Base-by-base conservation (phyloP, 2,329 filamentous ascomycete genomes). In the Beauveria scarabaeidicola region DNA sequence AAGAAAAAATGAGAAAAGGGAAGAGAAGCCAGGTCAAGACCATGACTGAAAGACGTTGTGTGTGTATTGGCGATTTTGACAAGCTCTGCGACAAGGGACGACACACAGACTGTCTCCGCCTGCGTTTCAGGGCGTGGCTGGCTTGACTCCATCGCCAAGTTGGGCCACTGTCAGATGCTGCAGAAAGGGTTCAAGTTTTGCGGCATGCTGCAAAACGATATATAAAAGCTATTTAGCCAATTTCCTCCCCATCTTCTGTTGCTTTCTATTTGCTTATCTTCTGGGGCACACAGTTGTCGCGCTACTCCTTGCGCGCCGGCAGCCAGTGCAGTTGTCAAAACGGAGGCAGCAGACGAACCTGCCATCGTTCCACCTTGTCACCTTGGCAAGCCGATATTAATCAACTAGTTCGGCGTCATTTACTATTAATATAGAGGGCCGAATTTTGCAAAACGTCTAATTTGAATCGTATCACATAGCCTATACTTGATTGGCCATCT, bases 21-120 rank as follows among this genome's bases (percentile, higher is more conserved):
- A 43, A 36, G 9, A 13, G 17, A 72, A 62, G 56, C 66, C 64
- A 62, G 21, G 11, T 3, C 25, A n/a, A 19, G n/a, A 59, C 21
- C 21, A 25, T 52, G 44, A 36, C 13, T n/a, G 15, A 23, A 38
- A 17, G 8, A n/a, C 15, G 17, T n/a, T n/a, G n/a, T 19, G 15
- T 29, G 11, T 21, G 23, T 41, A 27, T 17, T 7, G 19, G 9
- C 17, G 25, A 36, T 53, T 47, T 41, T 53, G 57, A 40, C 50
- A 40, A 21, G 21, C 40, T 48, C 58, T 60, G 50, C 48, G 43
- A 60, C 58, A 50, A 32, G 23, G 29, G 50, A 47, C 58, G 58
- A 53, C 51, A 53, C 58, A 54, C 43, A 48, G 43, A 48, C 44
- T 55, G 58, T 60, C 58, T 60, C 58, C 58, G 58, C 43, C 32